Evolutionary conservation across 2,329 filamentous ascomycete genomes (phyloP).

Genomic region (Sclerotinia trifoliorum): DNA sequence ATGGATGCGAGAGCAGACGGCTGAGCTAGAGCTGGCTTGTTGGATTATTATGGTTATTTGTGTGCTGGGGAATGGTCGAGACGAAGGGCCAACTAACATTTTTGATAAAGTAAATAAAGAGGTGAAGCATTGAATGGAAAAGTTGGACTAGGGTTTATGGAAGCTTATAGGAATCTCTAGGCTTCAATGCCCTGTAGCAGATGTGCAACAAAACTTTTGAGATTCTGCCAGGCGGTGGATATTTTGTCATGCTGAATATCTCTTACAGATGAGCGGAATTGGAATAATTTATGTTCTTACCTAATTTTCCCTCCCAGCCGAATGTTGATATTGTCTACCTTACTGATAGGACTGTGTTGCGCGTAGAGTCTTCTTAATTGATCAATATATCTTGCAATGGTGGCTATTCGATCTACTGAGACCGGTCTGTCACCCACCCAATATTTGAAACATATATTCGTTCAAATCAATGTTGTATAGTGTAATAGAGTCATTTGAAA

Average conservation of each 20-base stretch:
- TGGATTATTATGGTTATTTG: neutral
- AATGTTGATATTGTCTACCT: neutral
- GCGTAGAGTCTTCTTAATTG: neutral
- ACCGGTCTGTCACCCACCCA: neutral
- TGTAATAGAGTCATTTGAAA: neutral
- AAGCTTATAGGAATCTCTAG: neutral
- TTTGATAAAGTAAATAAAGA: neutral
- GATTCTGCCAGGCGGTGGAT: constrained; percentile 11
- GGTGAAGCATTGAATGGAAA: neutral
- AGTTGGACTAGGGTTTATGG: neutral
- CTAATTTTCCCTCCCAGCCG: neutral
- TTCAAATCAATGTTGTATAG: neutral
- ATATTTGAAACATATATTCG: neutral
- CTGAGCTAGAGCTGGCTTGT: neutral
- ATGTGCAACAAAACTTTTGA: constrained; percentile 13
- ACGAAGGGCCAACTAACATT: neutral
- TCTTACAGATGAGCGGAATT: neutral
- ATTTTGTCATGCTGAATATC: neutral
- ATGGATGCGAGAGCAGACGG: neutral
- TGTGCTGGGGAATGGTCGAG: neutral
- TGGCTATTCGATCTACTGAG: neutral
- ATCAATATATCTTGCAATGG: too few species aligned
- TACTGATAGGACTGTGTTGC: too few species aligned
- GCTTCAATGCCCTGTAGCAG: constrained; percentile 6
- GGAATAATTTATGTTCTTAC: neutral